Conservation (phyloP, 208 protist genomes). For the Trypanosoma caninum region DNA sequence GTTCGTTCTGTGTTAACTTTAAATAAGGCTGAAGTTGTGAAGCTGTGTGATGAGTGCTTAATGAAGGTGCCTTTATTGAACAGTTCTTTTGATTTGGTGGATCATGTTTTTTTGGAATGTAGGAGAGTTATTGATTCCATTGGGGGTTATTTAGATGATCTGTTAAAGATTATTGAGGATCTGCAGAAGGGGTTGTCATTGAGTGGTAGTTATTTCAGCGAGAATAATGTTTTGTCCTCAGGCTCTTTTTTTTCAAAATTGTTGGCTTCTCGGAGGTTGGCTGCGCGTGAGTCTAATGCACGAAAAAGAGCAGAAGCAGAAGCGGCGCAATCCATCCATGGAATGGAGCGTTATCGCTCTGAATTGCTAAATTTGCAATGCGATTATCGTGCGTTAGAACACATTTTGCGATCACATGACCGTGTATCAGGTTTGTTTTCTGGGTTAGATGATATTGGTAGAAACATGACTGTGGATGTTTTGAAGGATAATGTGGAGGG, state of each 20-base stretch:
- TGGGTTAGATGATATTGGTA: background rate
- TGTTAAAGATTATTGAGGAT: conserved; percentile 7
- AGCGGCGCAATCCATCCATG: conserved; percentile 15
- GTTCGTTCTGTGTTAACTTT: background rate
- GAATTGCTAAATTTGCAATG: conserved; percentile 18
- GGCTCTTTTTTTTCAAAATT: conserved; percentile 33
- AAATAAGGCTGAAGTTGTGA: background rate
- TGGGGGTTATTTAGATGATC: background rate
- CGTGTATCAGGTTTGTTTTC: background rate
- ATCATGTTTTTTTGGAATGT: conserved; percentile 2
- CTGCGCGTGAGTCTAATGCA: conserved; percentile 36
- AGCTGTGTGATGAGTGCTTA: conserved; percentile 7
- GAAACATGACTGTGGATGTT: background rate
- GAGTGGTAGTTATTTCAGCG: conserved; percentile 29
- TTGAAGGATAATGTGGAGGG: conserved; percentile 12
- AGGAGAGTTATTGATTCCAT: background rate
- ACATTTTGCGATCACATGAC: conserved; percentile 18
- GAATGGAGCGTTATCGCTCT: conserved; percentile 20
- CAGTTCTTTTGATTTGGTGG: background rate
- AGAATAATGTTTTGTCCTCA: conserved; percentile 8
- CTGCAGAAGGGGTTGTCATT: conserved; percentile 3
- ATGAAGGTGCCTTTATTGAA: background rate
- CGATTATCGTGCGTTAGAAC: conserved; percentile 27
- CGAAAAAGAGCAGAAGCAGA: conserved; percentile 33
- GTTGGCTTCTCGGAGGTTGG: conserved; percentile 32